phyloP scores from a whole-genome alignment of 176 grass and related monocot genomes.

The Oryza meridionalis region DNA sequence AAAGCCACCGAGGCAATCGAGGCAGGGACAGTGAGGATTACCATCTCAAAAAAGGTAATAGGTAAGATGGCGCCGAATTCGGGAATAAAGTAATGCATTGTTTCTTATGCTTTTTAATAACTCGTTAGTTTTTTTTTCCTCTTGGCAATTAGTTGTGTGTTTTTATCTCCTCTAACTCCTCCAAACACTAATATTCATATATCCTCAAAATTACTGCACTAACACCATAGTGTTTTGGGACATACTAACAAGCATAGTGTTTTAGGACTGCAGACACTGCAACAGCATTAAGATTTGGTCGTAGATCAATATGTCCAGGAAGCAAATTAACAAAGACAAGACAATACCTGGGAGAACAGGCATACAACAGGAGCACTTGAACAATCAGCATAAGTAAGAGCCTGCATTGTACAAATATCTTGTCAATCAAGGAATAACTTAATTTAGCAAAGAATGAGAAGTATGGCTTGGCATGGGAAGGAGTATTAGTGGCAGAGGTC shows the following conservation, averaged over 20 bases:
- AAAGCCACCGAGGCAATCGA: not conserved
- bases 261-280: not conserved
- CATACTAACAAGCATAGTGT: not conserved
- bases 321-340: slow-evolving; percentile 18
- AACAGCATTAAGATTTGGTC: slow-evolving; percentile 10
- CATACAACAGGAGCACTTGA: slow-evolving; percentile 54
- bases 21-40: not conserved
- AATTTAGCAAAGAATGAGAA: not conserved
- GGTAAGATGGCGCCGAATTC: not conserved
- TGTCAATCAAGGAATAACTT: slow-evolving; percentile 25
- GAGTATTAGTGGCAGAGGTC: not conserved
- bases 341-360: slow-evolving; percentile 77
- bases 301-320: not conserved
- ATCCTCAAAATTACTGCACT: slow-evolving; percentile 15
- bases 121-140: slow-evolving; percentile 1
- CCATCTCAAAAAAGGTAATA: not conserved
- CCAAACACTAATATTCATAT: not conserved
- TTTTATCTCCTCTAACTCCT: not conserved
- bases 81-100: not conserved
- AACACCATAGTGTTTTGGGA: not conserved
- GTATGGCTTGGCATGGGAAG: not conserved
- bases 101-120: slow-evolving; percentile 6
- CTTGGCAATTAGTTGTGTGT: not conserved
- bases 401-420: slow-evolving; percentile 55
- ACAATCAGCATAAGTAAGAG: slow-evolving; percentile 72